Conservation (phyloP, 2,329 filamentous ascomycete species). For the Chaetomium globosum region DNA sequence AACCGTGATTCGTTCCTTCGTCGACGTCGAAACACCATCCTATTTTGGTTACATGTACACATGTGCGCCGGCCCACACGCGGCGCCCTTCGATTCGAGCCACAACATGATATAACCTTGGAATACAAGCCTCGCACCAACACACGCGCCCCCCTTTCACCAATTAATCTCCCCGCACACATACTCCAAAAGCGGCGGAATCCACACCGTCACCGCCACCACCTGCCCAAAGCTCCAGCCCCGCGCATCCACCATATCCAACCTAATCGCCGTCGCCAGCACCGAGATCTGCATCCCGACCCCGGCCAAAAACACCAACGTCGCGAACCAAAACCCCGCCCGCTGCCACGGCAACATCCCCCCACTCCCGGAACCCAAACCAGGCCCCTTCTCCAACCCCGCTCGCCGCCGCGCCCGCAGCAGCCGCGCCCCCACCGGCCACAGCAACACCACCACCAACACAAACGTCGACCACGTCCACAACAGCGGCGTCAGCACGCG, state of each 20-base stretch:
- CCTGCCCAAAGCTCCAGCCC: constrained; percentile 6
- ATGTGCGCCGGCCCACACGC: background rate
- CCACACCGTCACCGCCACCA: constrained; percentile 5
- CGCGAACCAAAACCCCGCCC: background rate
- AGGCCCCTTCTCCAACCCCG: background rate
- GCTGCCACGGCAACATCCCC: background rate
- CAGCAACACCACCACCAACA: background rate
- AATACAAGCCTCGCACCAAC: background rate
- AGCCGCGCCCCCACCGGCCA: background rate
- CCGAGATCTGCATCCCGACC: background rate
- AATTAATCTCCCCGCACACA: background rate
- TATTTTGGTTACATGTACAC: background rate
- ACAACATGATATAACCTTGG: no score
- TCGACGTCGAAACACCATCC: no score
- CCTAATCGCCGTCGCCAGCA: background rate
- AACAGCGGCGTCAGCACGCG: constrained; percentile 4
- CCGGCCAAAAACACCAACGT: background rate
- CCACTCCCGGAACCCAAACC: background rate
- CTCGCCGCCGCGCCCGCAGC: background rate
- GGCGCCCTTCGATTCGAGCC: background rate
- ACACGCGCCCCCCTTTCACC: background rate
- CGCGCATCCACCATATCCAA: constrained; percentile 4
- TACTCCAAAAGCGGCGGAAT: constrained; percentile 9
- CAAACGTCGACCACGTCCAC: background rate
- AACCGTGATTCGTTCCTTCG: background rate